A percentile compares a stretch with the other conserved stretches of the same genome.
Conservation (phyloP, 2,329 filamentous ascomycete genomes). For the Arthrinium puccinioides region DNA sequence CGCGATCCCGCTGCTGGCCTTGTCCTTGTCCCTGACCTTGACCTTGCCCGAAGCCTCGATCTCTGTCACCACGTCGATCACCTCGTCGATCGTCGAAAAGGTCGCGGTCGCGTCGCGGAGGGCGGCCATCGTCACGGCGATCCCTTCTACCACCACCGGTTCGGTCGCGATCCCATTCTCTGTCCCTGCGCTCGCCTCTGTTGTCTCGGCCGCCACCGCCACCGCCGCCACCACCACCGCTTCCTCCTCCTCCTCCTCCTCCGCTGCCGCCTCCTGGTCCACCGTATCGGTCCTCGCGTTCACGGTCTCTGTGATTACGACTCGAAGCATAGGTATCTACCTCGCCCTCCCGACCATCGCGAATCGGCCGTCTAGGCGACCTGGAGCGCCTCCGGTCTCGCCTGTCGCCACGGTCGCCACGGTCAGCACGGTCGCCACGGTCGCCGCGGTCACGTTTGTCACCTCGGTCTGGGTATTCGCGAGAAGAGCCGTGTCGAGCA, state of each 20-base stretch:
- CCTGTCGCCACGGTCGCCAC: conserved; percentile 41
- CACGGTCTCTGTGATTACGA: conserved; percentile 84
- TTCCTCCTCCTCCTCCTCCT: no score
- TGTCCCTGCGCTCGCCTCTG: conserved; percentile 31
- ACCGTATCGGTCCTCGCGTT: conserved; percentile 88
- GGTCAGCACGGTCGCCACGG: conserved; percentile 30
- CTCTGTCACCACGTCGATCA: conserved; percentile 36
- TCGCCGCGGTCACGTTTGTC: conserved; percentile 36
- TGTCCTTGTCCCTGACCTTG: conserved; percentile 31
- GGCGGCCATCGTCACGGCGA: conserved; percentile 47
- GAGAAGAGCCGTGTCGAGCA: conserved; percentile 43
- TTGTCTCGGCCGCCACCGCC: conserved; percentile 31
- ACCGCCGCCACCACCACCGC: conserved; percentile 40
- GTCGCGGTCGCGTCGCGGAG: conserved; percentile 49
- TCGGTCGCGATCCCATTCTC: conserved; percentile 60
- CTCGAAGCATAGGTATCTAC: conserved; percentile 84
- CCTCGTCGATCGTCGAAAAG: conserved; percentile 55
- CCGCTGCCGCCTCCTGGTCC: conserved; percentile 25
- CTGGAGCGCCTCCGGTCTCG: conserved; percentile 19
- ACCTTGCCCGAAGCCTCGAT: conserved; percentile 29
- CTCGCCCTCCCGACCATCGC: conserved; percentile 60
- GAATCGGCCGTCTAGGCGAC: conserved; percentile 66
- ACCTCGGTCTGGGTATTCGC: conserved; percentile 46
- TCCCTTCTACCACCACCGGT: conserved; percentile 24
- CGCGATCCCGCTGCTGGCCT: conserved; percentile 31